These are phyloP conservation scores for Epichloe bromicola DNA, from an alignment of 2,329 filamentous ascomycete genomes.

Conservation along the genomic window DNA sequence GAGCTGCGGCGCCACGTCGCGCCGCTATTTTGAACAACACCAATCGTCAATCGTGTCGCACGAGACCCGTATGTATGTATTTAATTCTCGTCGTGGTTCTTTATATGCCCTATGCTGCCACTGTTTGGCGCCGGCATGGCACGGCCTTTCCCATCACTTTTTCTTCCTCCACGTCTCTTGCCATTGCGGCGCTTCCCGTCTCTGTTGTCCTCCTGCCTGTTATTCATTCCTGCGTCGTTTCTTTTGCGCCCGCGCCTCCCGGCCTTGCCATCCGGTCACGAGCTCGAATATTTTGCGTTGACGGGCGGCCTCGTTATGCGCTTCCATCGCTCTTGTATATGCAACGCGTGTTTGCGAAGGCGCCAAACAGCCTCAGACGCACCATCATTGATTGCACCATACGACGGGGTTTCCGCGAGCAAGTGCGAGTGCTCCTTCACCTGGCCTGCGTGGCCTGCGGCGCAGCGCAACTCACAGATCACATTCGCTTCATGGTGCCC, in stretches of 20 bases:
- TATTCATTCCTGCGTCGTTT: neutral
- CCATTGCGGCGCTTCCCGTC: neutral
- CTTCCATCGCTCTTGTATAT: neutral
- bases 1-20: slow-evolving; percentile 10
- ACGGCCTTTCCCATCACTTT: neutral
- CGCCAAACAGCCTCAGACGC: neutral
- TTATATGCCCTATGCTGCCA: neutral
- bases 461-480: neutral
- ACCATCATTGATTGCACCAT: neutral
- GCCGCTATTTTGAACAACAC: slow-evolving; percentile 2
- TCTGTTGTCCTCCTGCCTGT: neutral
- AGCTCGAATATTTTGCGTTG: neutral
- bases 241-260: neutral
- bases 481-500: neutral
- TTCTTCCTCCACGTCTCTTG: neutral
- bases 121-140: neutral
- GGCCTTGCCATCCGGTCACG: neutral
- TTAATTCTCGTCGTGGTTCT: neutral
- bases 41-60: slow-evolving; percentile 3
- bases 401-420: neutral
- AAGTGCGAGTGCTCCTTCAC: slow-evolving; percentile 5
- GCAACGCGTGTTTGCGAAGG: neutral
- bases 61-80: slow-evolving; percentile 3
- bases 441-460: neutral
- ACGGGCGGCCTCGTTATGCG: slow-evolving; percentile 1